A percentile compares a stretch with the other conserved stretches of the same genome.
Conservation (phyloP, 1,284 basidiomycete species). For the Ceraceosorus guamensis region DNA sequence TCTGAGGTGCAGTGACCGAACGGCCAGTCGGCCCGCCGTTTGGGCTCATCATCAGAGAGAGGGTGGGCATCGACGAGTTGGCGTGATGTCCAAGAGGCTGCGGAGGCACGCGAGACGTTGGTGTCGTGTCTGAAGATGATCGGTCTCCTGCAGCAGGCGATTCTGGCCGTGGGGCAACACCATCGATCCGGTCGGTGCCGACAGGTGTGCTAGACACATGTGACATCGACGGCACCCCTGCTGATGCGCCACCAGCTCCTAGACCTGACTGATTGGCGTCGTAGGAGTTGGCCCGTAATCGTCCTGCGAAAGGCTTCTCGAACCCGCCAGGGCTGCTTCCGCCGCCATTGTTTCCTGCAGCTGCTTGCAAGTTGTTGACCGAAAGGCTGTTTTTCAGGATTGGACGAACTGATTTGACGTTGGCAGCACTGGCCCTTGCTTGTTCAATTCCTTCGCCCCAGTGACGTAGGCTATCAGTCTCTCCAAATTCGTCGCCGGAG, state of each 20-base stretch:
- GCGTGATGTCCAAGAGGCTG: constrained; percentile 36
- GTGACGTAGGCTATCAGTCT: constrained; percentile 49
- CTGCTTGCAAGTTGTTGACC: constrained; percentile 18
- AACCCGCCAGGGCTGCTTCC: constrained; percentile 3
- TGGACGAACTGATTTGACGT: constrained; percentile 65
- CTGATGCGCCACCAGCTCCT: constrained; percentile 7
- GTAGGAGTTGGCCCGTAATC: constrained; percentile 49
- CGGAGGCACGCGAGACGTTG: constrained; percentile 5
- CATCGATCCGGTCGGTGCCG: constrained; percentile 36
- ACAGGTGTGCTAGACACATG: constrained; percentile 33
- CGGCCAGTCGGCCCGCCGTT: constrained; percentile 31
- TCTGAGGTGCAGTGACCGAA: constrained; percentile 52
- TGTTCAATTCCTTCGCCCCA: constrained; percentile 63
- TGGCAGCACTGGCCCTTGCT: constrained; percentile 57
- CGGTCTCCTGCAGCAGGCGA: constrained; percentile 16
- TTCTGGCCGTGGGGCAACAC: constrained; percentile 24
- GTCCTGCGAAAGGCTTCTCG: constrained; percentile 35
- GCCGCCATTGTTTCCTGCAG: background rate
- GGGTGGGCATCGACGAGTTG: constrained; percentile 67
- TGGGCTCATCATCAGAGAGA: constrained; percentile 61
- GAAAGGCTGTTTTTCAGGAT: constrained; percentile 63
- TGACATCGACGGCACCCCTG: constrained; percentile 27
- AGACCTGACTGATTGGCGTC: constrained; percentile 35
- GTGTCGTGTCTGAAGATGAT: background rate
- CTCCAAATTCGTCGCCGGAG: constrained; percentile 53